Base-by-base conservation (phyloP, 768 basidiomycete genomes). In the Suillus subaureus region DNA sequence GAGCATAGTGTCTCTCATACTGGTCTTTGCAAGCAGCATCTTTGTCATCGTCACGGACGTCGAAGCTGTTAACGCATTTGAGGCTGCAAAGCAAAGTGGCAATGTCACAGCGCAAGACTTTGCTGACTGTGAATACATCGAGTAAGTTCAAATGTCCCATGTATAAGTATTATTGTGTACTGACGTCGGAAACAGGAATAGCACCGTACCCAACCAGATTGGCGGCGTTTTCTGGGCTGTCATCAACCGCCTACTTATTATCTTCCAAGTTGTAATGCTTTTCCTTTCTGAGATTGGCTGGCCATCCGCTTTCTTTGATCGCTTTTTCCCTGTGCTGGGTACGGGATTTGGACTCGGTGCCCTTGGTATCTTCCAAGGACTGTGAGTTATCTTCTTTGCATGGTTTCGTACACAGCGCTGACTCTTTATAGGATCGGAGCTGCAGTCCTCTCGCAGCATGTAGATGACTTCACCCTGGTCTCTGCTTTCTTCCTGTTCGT, bases 141-240 rank as follows among this genome's bases (percentile, higher is more conserved):
- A 86, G 87, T 93, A 76, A 62, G 88, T 79, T 61, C 66, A 62
- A 7, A 65, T 61, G 56, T 64, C 61, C 64, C 35, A 16, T n/a
- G 28, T 28, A 31, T 2, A 33, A 18, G 39, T 54, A 7, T 35
- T 55, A 49, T 58, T 52, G 26, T 55, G 8, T 11, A 45, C 33
- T 64, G 61, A 61, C 26, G 26, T 52, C 55, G 67, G 64, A 64
- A 86, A 79, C 68, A 90, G 87, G 65, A 71, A 76, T 57, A 92
- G 89, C 76, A 93, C 93, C 3, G 93, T 97, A 6, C 95, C 95
- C 5, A 93, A 94, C 77, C 94, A 97, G 75, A 85, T 92, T 37
- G 95, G 92, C 23, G 95, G 95, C 33, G 85, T 87, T 11, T 97
- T 97, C 79, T 97, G 94, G 92, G 92, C 93, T 6, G 88, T 97